Percentiles rank a stretch among this genome's conserved stretches.
phyloP scores from a whole-genome alignment of 225 moss, liverwort and hornwort species.

The Straminergon stramineum region DNA sequence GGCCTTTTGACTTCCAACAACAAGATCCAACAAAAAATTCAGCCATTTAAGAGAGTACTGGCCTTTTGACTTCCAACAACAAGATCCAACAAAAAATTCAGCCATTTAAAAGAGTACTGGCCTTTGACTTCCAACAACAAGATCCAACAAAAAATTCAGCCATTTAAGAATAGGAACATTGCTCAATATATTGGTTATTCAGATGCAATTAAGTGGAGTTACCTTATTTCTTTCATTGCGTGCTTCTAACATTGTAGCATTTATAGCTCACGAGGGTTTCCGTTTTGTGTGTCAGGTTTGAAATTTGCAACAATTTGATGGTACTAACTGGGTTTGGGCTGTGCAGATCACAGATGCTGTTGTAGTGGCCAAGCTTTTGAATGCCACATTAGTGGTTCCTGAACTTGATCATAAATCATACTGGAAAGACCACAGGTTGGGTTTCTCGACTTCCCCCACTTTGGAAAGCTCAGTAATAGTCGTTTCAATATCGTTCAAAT shows the following conservation, averaged over 20 bases:
- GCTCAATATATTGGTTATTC: too few relatives aligned
- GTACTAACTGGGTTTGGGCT: not conserved
- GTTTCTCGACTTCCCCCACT: not conserved
- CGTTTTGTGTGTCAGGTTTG: not conserved
- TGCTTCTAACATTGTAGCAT: not conserved
- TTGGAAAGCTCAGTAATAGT: too few relatives aligned
- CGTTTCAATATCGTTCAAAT: not conserved
- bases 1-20: not conserved
- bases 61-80: not conserved
- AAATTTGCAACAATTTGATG: not conserved
- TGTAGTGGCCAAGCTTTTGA: slow-evolving; percentile 71
- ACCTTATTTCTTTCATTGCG: not conserved
- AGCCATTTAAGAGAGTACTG: too few relatives aligned
- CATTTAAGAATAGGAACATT: not conserved
- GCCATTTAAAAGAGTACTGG: fast-evolving
- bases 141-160: not conserved
- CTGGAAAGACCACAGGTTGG: slow-evolving; percentile 71
- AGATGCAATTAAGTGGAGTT: not conserved
- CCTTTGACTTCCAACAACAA: not conserved
- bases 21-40: not conserved
- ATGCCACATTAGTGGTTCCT: slow-evolving; percentile 79
- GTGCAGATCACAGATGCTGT: slow-evolving; percentile 84
- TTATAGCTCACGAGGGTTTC: not conserved
- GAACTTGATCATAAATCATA: slow-evolving; percentile 70
- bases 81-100: not conserved